Base-by-base conservation (phyloP, 805 yeast genomes). In the Cyberlindnera euphorbiiphila region DNA sequence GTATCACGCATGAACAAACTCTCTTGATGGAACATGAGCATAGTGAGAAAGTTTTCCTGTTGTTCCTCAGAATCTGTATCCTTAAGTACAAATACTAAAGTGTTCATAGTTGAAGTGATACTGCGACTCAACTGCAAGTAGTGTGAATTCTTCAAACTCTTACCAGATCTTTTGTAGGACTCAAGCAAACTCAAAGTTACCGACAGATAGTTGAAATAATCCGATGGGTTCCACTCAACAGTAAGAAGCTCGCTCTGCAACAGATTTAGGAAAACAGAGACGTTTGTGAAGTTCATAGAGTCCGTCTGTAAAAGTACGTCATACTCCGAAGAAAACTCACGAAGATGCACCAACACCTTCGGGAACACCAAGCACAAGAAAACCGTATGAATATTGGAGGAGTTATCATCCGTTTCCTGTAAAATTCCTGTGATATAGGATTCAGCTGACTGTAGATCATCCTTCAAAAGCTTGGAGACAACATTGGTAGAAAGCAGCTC, bases 401-500 rank as follows among this genome's bases (percentile, higher is more conserved):
- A 17, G 3, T 26, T 25, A 14, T 45, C 51, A n/a, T 49, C 51
- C 3, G n/a, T 13, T 5, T 40, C 41, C 8, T 34, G 32, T 5
- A 52, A 22, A 7, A 56, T 25, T 0, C 45, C 28, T 3, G 35
- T 25, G 16, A 54, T 28, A 28, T 53, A 57, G 4, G 29, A n/a
- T 18, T 54, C 56, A 4, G 53, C 28, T 1, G 45, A 25, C 13
- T 34, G 34, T 10, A 56, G 45, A 9, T 52, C 60, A 14, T 32
- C 32, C 6, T 42, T 51, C 30, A 54, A 44, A 1, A 53, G 29
- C 34, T 54, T 62, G 4, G 65, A 54, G 4, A 71, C 57, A 32
- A 71, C 59, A 7, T 65, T 53, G 11, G 59, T 53, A 2, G 72
- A 52, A 5, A 72, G 43, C 1, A 65, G 53, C 19, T 57, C 54